phyloP scores from a whole-genome alignment of 768 basidiomycete species.

The Tylopilus cervinicoccineus region DNA sequence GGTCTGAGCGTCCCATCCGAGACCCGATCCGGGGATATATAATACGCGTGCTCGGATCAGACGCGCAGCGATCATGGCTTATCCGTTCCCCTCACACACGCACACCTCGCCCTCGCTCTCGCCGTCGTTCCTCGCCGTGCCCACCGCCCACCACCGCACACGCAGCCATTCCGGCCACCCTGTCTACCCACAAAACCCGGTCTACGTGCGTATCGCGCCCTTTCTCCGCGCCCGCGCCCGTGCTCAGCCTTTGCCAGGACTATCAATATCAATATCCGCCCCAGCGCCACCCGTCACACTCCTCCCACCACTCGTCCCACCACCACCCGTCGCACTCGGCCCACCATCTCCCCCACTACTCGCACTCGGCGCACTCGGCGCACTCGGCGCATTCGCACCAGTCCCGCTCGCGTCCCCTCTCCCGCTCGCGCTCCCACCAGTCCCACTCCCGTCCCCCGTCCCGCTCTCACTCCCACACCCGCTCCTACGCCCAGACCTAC shows the following conservation, averaged over 20 bases:
- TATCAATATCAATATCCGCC: constrained; percentile 12
- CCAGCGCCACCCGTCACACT: constrained; percentile 10
- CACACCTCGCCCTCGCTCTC: background rate
- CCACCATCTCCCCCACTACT: constrained; percentile 12
- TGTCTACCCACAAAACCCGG: background rate
- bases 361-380: background rate
- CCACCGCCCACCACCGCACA: constrained; percentile 3
- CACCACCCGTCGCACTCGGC: constrained; percentile 20
- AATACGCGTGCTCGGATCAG: background rate
- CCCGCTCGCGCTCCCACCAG: constrained; percentile 5
- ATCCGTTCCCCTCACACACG: constrained; percentile 20
- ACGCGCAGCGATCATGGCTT: constrained; percentile 13
- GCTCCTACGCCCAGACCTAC: constrained; percentile 11
- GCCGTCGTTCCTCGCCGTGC: constrained; percentile 7
- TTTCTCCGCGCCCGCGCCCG: background rate
- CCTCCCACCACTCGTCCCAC: constrained; percentile 13
- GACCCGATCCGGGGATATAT: constrained; percentile 12
- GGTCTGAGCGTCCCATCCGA: constrained; percentile 11
- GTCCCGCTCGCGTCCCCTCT: constrained; percentile 16
- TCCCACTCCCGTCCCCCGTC: constrained; percentile 18
- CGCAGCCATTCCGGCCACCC: constrained; percentile 4
- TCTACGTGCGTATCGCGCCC: constrained; percentile 16
- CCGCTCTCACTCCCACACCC: constrained; percentile 8
- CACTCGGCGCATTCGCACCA: constrained; percentile 6
- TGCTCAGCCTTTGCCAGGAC: constrained; percentile 13